These are phyloP conservation scores for Ganoderma leucocontextum DNA, from an alignment of 1,284 basidiomycete genomes.

Conservation along the genomic window DNA sequence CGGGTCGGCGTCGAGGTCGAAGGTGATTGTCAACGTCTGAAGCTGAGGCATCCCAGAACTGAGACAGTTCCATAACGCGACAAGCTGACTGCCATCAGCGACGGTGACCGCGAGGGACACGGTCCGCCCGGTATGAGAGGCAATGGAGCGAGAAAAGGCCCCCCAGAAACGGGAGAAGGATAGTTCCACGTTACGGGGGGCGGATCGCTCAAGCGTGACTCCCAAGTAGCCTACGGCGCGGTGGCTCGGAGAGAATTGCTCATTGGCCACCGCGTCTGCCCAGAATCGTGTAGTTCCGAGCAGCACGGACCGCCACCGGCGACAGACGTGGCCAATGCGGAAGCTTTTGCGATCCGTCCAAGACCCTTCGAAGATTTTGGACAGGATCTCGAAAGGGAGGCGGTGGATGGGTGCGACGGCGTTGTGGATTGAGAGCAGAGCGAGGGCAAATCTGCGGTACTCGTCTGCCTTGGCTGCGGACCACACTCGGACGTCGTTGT, in stretches of 20 bases:
- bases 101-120: background rate
- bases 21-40: background rate
- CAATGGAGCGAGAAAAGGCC: background rate
- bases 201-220: background rate
- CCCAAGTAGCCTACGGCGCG: background rate
- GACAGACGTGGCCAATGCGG: slow-evolving; percentile 3
- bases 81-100: background rate
- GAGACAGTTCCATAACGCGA: background rate
- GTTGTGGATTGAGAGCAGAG: slow-evolving; percentile 7
- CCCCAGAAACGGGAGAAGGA: background rate
- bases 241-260: background rate
- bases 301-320: background rate
- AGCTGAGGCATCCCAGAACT: background rate
- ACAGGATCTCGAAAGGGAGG: slow-evolving; percentile 6
- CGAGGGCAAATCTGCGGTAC: background rate
- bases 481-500: background rate
- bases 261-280: background rate
- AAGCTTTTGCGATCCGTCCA: background rate
- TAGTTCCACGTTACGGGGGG: background rate
- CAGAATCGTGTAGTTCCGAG: slow-evolving; percentile 1
- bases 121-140: background rate
- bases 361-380: background rate
- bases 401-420: slow-evolving; percentile 3
- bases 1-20: background rate
- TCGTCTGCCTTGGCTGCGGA: background rate